Base-by-base conservation (phyloP, 495 filamentous ascomycete species). In the Penicillium crystallinum region DNA sequence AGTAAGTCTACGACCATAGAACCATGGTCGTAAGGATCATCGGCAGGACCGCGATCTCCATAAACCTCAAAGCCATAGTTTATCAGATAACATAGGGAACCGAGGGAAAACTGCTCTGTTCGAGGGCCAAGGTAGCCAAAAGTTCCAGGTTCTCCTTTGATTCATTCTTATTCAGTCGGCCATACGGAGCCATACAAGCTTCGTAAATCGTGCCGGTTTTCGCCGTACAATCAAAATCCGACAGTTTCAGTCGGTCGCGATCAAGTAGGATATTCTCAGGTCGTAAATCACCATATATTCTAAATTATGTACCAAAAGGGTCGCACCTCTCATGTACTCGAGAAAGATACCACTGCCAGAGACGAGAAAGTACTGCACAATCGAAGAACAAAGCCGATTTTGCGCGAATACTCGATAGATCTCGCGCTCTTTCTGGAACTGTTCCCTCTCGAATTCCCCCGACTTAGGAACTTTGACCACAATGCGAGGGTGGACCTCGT, bases 11-110 rank as follows among this genome's bases (percentile, higher is more conserved):
- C 65, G 27, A 67, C 52, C 40, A 55, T 63, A 29, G 55, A 63
- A 17, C 65, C 62, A 65, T 73, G 66, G 1, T 73, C 65, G n/a
- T 62, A 51, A 38, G 62, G 61, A 64, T 69, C 64, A 10, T 72
- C 59, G 23, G 62, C 50, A 31, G 70, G 59, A 57, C 49, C 53
- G 46, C 46, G 62, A 59, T 73, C 64, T 27, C 55, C 63, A 56
- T 67, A 70, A 53, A 72, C 63, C 46, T 70, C 66, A 59, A 69
- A 67, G 5, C 67, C 68, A 42, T 75, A 72, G 45, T 70, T 71
- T 15, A 73, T 71, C 2, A 65, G 35, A 44, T 73, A 73, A 51
- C 53, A 72, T 14, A 72, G 41, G n/a, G 65, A 71, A 35, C 69
- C 68, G 31, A 72, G 57, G 12, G 66, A 66, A 21, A 74, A 72